Evolutionary conservation across 1,284 basidiomycete species (phyloP), one percentile per base, ranked within the genome.

Genomic region (Austropuccinia psidii): DNA sequence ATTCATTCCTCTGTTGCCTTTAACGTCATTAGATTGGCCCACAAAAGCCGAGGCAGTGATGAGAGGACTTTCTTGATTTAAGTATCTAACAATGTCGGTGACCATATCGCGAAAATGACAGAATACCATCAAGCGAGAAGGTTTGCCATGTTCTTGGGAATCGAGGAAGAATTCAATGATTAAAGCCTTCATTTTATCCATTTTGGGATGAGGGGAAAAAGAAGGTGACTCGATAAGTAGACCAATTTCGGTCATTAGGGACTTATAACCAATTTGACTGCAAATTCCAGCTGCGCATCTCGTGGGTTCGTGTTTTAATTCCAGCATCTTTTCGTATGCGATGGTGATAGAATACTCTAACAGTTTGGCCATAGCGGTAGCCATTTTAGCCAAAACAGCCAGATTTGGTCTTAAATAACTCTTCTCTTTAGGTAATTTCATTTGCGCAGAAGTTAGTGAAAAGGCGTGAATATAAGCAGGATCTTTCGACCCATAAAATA

Each of bases 101-200:
- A 98, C 92, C 65, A 89, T 90, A 73, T 91, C 88, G 60, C 96
- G 85, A 79, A 87, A 94, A 5, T 89, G 89, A 74, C 90, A 91
- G 79, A 98, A 99, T 1, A 99, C 90, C 90, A 98, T 99, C n/a
- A 89, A 90, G 75, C 89, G 86, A 0, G 92, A 91, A 74, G 85
- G 82, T 43, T 85, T 82, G 9, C 78, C 82, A 74, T 87, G 85
- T 39, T 83, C 82, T 60, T 87, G 81, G 45, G 84, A 83, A 77
- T 86, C 82, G 8, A 85, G 87, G 78, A 97, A 95, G 80, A 96
- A 89, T 45, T 90, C 86, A 8, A 93, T 82, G 1, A 93, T 83
- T 41, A 97, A 82, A 9, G 85, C 83, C 68, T 88, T 87, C 17
- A 97, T 84, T 75, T 86, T 88, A 45, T 90, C 89, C 88, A 98